Base-by-base conservation (phyloP, 306 rosid species). In the Cicer cuneatum region DNA sequence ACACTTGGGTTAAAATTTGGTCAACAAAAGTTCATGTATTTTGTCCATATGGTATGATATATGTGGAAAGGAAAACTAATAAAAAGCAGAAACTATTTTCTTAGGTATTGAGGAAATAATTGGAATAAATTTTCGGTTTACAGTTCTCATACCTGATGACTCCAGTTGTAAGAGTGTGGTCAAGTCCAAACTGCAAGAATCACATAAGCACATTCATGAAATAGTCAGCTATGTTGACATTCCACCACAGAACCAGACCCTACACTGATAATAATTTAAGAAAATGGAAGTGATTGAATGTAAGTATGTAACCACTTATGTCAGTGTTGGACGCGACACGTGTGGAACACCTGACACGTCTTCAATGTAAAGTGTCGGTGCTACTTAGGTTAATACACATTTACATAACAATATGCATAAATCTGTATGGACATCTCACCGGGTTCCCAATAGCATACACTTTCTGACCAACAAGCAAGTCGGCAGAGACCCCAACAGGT, bases 371-470 rank as follows among this genome's bases (percentile, higher is more conserved):
- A 29, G 35, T 29, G 35, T 29, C 35, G 4, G 4, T 29, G 35
- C 35, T 3, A 4, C 35, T 29, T 29, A 29, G 35, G 5, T 4
- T 5, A 66, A 46, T 5, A 11, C 60, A 51, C 58, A 63, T 41
- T 54, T 64, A 52, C 57, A 43, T 16, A 10, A 42, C 68, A 21
- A 21, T 8, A 35, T 42, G 38, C 24, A 81, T 43, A 16, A 62
- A 74, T 19, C 13, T 2, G 29, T 62, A 45, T 21, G 19, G 40
- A 82, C 19, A 74, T 80, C 98, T 87, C 81, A 92, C 99, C 57
- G 99, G 99, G 81, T 95, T 95, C 45, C 99, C 99, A 80, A 95
- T 95, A 40, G 99, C 99, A 83, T 24, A 95, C 18, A 92, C 99
- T 78, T 95, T 95, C 86, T 95, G 99, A 57, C 99, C 99, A 74